phyloP scores from a whole-genome alignment of 2,329 filamentous ascomycete species.

The Botryotinia globosa region DNA sequence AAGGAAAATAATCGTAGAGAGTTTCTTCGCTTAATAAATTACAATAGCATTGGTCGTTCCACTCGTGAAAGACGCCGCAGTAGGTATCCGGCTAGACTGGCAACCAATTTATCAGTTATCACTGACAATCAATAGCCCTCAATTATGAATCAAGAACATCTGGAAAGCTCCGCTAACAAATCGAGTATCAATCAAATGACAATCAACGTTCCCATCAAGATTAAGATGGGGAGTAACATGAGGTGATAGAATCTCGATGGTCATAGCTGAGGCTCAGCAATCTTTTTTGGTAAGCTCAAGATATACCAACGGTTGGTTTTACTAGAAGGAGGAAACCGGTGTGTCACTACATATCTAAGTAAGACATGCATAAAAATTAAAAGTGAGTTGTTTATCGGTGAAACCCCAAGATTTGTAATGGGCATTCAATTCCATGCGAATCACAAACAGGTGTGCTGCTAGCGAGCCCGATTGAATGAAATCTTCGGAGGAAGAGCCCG shows the following conservation, averaged over 20 bases:
- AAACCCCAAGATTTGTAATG: neutral
- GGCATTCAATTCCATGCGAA: no score
- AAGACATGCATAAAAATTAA: neutral
- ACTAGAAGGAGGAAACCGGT: neutral
- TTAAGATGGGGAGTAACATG: neutral
- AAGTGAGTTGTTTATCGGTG: neutral
- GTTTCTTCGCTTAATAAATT: neutral
- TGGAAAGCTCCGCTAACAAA: neutral
- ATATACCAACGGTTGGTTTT: neutral
- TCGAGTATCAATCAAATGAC: neutral
- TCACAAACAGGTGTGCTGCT: neutral
- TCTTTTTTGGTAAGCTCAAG: neutral
- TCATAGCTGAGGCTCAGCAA: neutral
- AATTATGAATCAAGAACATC: no score
- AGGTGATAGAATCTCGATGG: neutral
- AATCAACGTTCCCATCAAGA: neutral
- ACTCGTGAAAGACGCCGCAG: neutral
- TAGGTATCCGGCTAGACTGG: neutral
- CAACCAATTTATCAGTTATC: neutral
- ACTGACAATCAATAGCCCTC: neutral
- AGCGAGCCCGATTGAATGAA: no score
- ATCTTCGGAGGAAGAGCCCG: no score
- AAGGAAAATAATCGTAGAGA: neutral
- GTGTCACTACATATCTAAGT: neutral
- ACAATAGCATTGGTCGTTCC: neutral